Evolutionary conservation across 176 grass and related monocot genomes (phyloP).

Genomic region (Leersia perrieri): DNA sequence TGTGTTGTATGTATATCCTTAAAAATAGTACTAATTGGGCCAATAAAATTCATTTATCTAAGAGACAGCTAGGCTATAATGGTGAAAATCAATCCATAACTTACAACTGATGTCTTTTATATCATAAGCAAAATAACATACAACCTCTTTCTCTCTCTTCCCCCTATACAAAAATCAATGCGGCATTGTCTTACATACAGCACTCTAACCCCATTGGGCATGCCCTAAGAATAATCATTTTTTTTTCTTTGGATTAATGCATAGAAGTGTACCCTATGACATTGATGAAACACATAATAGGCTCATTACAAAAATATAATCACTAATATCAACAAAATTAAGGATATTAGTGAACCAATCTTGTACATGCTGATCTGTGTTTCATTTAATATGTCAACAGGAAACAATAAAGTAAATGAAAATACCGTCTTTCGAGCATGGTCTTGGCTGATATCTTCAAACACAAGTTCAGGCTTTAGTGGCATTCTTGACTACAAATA

Average conservation of each 20-base stretch:
- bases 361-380: background rate
- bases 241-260: slow-evolving; percentile 9
- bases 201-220: too few species aligned
- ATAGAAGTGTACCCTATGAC: background rate
- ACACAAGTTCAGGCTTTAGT: slow-evolving; percentile 79
- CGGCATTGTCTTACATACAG: too few species aligned
- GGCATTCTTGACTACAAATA: slow-evolving; percentile 77
- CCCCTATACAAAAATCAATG: too few species aligned
- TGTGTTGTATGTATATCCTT: too few species aligned
- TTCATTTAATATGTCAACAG: slow-evolving; percentile 5
- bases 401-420: slow-evolving; percentile 8
- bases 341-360: background rate
- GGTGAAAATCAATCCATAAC: too few species aligned
- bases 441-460: slow-evolving; percentile 99
- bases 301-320: background rate
- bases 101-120: too few species aligned
- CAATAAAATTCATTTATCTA: too few species aligned
- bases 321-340: slow-evolving; percentile 8
- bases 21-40: too few species aligned
- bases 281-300: background rate
- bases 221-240: too few species aligned
- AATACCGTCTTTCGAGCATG: slow-evolving; percentile 92
- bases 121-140: too few species aligned
- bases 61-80: too few species aligned
- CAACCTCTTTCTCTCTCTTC: too few species aligned